These are phyloP conservation scores for Arachis monticola DNA, from an alignment of 331 rosid species.

Conservation along the genomic window DNA sequence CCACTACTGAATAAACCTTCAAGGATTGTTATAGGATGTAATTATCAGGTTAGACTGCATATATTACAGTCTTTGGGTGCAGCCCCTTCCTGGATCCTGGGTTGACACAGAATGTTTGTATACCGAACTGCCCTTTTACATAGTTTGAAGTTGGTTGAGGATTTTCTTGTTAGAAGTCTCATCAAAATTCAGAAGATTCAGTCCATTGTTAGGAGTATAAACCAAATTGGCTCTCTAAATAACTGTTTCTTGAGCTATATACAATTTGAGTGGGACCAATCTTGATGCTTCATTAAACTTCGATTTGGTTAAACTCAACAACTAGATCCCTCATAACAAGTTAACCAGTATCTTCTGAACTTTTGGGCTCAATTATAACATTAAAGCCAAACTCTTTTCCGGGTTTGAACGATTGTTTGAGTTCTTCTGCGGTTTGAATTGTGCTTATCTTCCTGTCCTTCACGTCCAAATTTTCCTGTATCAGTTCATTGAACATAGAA, in stretches of 20 bases:
- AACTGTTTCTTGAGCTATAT: slow-evolving; percentile 19
- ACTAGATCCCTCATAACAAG: background rate
- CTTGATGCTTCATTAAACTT: background rate
- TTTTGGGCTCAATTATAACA: slow-evolving; percentile 66
- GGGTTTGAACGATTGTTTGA: slow-evolving; percentile 57
- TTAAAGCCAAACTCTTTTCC: slow-evolving; percentile 75
- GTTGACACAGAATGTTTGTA: no score
- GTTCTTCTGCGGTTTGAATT: slow-evolving; percentile 66
- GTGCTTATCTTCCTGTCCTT: slow-evolving; percentile 77
- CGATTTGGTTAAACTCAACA: slow-evolving; percentile 28
- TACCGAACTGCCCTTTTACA: no score
- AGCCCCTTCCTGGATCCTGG: no score
- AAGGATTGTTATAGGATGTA: no score
- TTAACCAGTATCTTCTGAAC: slow-evolving; percentile 37
- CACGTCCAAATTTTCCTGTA: slow-evolving; percentile 78
- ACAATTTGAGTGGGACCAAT: background rate
- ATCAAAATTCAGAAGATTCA: no score
- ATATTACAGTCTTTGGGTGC: no score
- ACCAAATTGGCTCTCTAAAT: slow-evolving; percentile 10
- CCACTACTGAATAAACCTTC: no score
- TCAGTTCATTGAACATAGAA: slow-evolving; percentile 15
- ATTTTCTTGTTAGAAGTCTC: background rate
- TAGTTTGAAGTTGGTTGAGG: no score
- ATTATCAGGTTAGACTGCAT: no score
- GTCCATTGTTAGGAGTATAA: background rate